Conservation (phyloP, 768 basidiomycete genomes). For the Tricholomella constricta region DNA sequence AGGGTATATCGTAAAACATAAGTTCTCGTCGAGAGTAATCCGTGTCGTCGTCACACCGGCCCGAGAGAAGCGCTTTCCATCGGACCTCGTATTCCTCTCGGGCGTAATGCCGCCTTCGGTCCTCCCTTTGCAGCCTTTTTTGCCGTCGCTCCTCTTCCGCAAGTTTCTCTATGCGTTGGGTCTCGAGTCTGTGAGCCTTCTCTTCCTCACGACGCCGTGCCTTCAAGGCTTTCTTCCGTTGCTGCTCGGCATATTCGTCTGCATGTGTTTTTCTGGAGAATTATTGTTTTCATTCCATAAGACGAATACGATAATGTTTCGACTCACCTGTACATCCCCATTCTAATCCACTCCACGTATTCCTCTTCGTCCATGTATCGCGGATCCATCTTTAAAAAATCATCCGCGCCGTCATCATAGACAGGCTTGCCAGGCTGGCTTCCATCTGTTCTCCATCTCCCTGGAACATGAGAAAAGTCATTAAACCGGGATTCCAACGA, state of each 20-base stretch:
- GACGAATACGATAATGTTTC: neutral
- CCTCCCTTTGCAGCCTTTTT: constrained; percentile 50
- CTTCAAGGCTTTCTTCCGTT: constrained; percentile 52
- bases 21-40: constrained; percentile 28
- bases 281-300: neutral
- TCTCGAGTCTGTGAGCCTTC: constrained; percentile 56
- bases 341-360: constrained; percentile 84
- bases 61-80: constrained; percentile 55
- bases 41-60: constrained; percentile 21
- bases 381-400: constrained; percentile 45
- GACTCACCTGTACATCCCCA: constrained; percentile 75
- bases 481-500: constrained; percentile 64
- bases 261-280: constrained; percentile 63
- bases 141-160: constrained; percentile 54
- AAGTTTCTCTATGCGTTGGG: constrained; percentile 47
- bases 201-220: constrained; percentile 56
- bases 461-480: constrained; percentile 70
- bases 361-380: constrained; percentile 78
- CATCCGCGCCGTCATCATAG: constrained; percentile 31
- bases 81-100: constrained; percentile 55
- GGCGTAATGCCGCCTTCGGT: constrained; percentile 43
- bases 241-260: constrained; percentile 63
- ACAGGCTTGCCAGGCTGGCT: constrained; percentile 25
- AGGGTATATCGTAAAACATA: constrained; percentile 65
- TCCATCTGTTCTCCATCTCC: constrained; percentile 55